Evolutionary conservation across 208 protist species (phyloP), one percentile per base, ranked within the genome.

Genomic region (Trypanosomatidae sp.): DNA sequence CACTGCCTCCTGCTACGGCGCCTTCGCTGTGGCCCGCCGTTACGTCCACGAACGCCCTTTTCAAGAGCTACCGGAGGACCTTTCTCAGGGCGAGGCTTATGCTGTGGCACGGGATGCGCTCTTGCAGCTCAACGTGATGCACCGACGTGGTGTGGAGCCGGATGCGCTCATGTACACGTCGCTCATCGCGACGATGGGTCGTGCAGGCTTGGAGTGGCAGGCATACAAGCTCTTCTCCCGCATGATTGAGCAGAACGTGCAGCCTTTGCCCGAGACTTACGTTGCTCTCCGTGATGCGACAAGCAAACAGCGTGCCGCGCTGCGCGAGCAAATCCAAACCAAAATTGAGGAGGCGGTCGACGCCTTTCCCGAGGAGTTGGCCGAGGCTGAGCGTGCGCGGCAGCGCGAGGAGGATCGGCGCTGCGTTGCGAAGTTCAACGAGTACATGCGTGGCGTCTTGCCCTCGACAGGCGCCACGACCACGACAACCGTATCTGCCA

Each of bases 221-320:
- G 95, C 95, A 30, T 98, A 97, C 78, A 98, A 98, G 77, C 83
- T 98, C 28, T 98, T 98, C 73, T 96, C 92, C 12, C 87, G 95
- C 47, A 98, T 98, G 95, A 73, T 98, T 22, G 92, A 98, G 77
- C 77, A 87, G 56, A 73, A 88, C 49, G 77, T 98, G 10, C 84
- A 83, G 28, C 95, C 95, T 15, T 77, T 97, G 41, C 95, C 95
- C 3, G 92, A 98, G 66, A 98, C 95, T 15, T 98, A 98, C 73
- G 89, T 95, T 13, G 92, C 92, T 7, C 71, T 98, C 62, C 84
- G 75, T 25, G 85, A 94, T 50, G 95, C 95, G 8, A 98, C 95
- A 0, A 74, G 81, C 3, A 80, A 68, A 22, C 76, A 82, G 49
- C 86, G 95, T 4, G 62, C 62, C 25, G 46, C 66, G 36, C 81